Evolutionary conservation across 805 yeast species (phyloP).

Genomic region (Hanseniaspora lachancei): DNA sequence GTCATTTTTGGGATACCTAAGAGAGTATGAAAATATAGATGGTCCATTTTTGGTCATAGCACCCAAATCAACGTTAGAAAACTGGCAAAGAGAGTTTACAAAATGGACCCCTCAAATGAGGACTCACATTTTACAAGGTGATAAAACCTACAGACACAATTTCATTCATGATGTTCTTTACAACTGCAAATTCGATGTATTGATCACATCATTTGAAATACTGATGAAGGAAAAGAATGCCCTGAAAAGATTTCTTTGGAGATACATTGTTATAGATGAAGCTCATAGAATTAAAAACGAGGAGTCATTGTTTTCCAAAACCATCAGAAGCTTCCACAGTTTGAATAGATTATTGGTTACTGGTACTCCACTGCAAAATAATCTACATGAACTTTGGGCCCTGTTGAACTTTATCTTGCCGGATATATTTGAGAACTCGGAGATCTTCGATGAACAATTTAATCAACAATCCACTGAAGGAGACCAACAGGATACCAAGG

Average conservation of each 20-base stretch:
- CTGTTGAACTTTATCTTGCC: conserved; percentile 78
- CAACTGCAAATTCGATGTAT: conserved; percentile 73
- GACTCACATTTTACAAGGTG: conserved; percentile 76
- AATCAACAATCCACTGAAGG: conserved; percentile 31
- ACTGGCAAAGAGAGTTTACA: conserved; percentile 90
- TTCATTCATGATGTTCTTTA: conserved; percentile 48
- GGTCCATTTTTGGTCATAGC: conserved; percentile 90
- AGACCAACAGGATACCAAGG: conserved; percentile 28
- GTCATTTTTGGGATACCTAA: conserved; percentile 74
- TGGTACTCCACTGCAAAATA: conserved; percentile 92
- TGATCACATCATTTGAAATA: conserved; percentile 86
- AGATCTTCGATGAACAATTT: conserved; percentile 86
- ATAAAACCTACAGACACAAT: conserved; percentile 60
- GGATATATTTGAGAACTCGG: conserved; percentile 87
- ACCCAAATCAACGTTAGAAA: conserved; percentile 89
- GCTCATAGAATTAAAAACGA: conserved; percentile 96
- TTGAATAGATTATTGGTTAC: conserved; percentile 76
- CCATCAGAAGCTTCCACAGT: conserved; percentile 77
- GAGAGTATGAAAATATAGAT: conserved; percentile 61
- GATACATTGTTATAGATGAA: conserved; percentile 85
- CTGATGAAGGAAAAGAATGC: conserved; percentile 76
- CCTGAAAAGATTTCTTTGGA: conserved; percentile 78
- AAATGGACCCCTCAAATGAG: conserved; percentile 94
- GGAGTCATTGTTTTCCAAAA: conserved; percentile 81
- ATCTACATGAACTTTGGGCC: conserved; percentile 94